Conservation (phyloP, 2,329 filamentous ascomycete genomes). For the Aquanectria penicillioides region DNA sequence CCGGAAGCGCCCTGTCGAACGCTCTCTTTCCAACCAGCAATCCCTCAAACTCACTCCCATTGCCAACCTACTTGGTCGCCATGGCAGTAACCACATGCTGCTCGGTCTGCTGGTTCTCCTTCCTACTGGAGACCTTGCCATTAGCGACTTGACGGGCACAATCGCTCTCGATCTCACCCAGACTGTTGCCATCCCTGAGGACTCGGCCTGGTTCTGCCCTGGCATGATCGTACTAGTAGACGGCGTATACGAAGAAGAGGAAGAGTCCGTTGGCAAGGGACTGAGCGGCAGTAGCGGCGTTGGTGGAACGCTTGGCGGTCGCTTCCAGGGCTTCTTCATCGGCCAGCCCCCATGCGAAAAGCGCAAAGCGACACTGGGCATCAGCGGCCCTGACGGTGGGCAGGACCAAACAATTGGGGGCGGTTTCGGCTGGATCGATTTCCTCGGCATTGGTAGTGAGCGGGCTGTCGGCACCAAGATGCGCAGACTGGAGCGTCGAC, state of each 20-base stretch:
- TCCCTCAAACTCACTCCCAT: constrained; percentile 92
- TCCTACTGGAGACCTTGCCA: constrained; percentile 82
- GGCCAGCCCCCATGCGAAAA: constrained; percentile 92
- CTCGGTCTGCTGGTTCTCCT: constrained; percentile 84
- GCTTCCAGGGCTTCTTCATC: constrained; percentile 89
- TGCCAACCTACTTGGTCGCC: constrained; percentile 77
- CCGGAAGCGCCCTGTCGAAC: constrained; percentile 62
- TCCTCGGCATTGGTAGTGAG: constrained; percentile 90
- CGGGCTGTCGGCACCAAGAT: constrained; percentile 84
- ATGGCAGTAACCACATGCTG: constrained; percentile 85
- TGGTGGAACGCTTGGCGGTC: constrained; percentile 90
- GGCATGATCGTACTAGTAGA: constrained; percentile 97
- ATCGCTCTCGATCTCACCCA: constrained; percentile 86
- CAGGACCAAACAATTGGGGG: constrained; percentile 73
- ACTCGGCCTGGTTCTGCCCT: constrained; percentile 90
- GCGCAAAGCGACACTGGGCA: constrained; percentile 80
- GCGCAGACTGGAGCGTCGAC: constrained; percentile 78
- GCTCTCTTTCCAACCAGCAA: constrained; percentile 71
- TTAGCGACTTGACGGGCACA: constrained; percentile 88
- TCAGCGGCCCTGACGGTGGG: constrained; percentile 67
- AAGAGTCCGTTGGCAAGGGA: constrained; percentile 73
- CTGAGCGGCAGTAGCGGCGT: constrained; percentile 83
- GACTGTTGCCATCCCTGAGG: constrained; percentile 82
- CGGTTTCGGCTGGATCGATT: constrained; percentile 97
- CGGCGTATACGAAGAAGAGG: constrained; percentile 96